Conservation (phyloP, 257 asterid species). For the Solanum megistacrolobum region DNA sequence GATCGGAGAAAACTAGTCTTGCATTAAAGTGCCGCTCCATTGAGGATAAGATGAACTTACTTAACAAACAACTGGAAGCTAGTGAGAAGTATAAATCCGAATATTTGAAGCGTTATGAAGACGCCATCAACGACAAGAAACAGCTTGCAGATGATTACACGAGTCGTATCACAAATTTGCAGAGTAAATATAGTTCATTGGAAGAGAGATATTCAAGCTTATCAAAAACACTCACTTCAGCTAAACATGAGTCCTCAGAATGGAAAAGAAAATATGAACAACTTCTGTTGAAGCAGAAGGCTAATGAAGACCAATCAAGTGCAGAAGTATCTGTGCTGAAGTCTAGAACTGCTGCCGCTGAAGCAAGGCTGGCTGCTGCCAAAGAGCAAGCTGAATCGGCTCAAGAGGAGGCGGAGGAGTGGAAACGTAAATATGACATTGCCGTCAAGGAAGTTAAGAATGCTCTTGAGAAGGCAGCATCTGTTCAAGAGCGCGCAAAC, state of each 20-base stretch:
- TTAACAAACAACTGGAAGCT: constrained; percentile 84
- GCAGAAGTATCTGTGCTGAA: constrained; percentile 72
- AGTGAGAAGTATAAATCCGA: constrained; percentile 84
- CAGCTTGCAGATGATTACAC: constrained; percentile 64
- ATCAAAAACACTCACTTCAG: constrained; percentile 49
- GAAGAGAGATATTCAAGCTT: constrained; percentile 81
- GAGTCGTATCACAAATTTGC: constrained; percentile 72
- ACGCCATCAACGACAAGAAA: constrained; percentile 71
- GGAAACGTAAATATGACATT: constrained; percentile 87
- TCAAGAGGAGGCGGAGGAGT: constrained; percentile 90
- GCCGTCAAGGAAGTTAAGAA: constrained; percentile 75
- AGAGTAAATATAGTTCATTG: constrained; percentile 58
- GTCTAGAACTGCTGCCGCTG: constrained; percentile 89
- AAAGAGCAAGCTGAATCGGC: constrained; percentile 89
- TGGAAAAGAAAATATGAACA: constrained; percentile 89
- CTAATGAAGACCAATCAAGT: constrained; percentile 67
- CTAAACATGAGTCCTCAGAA: constrained; percentile 61
- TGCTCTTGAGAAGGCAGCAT: constrained; percentile 91
- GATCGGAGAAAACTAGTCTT: constrained; percentile 73
- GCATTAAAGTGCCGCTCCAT: constrained; percentile 72
- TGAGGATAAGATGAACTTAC: constrained; percentile 66
- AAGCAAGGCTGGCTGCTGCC: constrained; percentile 94
- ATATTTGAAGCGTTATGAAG: constrained; percentile 85
- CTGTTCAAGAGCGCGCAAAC: constrained; percentile 71
- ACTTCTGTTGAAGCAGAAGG: constrained; percentile 53